A percentile compares a stretch with the other conserved stretches of the same genome.
Conservation (phyloP, 2,329 filamentous ascomycete species). For the Paracoccidioides brasiliensis region DNA sequence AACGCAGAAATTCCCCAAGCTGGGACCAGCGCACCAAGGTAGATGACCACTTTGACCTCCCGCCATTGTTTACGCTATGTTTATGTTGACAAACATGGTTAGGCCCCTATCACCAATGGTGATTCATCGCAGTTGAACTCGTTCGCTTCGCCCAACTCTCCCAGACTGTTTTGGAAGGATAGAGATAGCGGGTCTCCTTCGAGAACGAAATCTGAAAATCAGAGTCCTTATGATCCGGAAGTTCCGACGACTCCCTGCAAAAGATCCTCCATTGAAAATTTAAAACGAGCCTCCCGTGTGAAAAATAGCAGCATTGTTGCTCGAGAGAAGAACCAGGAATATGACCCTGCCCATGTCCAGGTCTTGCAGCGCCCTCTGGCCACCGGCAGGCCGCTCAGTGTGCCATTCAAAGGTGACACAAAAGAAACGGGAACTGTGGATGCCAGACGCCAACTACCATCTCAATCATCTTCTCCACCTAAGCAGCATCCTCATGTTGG, state of each 20-base stretch:
- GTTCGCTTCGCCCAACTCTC: conserved; percentile 50
- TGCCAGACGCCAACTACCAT: conserved; percentile 11
- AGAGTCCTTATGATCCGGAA: conserved; percentile 43
- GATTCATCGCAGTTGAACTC: conserved; percentile 78
- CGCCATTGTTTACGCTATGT: neutral
- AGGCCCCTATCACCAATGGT: conserved; percentile 44
- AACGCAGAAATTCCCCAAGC: conserved; percentile 81
- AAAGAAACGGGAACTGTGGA: conserved; percentile 40
- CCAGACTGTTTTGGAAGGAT: conserved; percentile 81
- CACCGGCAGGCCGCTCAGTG: conserved; percentile 43
- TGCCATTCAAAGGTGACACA: conserved; percentile 56
- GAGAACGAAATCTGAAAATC: conserved; percentile 57
- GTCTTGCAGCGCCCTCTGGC: conserved; percentile 72
- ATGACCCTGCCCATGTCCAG: conserved; percentile 67
- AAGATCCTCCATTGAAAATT: conserved; percentile 84
- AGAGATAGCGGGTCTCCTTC: conserved; percentile 55
- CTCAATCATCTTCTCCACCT: conserved; percentile 4
- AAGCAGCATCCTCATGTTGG: neutral
- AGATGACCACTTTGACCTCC: conserved; percentile 17
- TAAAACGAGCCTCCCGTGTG: conserved; percentile 87
- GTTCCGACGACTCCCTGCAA: conserved; percentile 59
- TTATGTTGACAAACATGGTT: conserved; percentile 2
- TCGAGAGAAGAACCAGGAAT: conserved; percentile 81
- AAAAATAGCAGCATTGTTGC: conserved; percentile 98
- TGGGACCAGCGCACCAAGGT: conserved; percentile 68